Evolutionary conservation across 2,329 filamentous ascomycete genomes (phyloP), one percentile per base, ranked within the genome.

Genomic region (Pyrenochaeta sp.): DNA sequence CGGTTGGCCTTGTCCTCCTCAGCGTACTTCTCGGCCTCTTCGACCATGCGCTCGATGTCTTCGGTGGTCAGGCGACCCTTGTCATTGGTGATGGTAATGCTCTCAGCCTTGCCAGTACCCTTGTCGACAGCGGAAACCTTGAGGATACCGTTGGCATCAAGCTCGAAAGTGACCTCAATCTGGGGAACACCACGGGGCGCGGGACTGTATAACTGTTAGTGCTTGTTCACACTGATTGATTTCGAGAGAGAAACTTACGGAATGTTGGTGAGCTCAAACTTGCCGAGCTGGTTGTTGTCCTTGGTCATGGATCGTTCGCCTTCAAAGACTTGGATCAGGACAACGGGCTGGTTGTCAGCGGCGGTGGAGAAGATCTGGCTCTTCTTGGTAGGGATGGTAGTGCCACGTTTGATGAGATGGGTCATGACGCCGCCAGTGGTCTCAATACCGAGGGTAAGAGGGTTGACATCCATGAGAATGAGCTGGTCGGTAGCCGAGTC

Each of bases 1-100:
- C 92, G 92, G 74, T 91, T 96, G 61, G 93, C 93, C 88, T 98
- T 98, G 85, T 99, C 95, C 82, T 98, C 95, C 80, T 99, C 95
- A 75, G 95, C 95, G 78, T 93, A 98, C 83, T 97, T 91, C 87
- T 98, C 95, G 58, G 95, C 95, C 82, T 99, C 95, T 68, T 90
- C 88, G 63, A 99, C 92, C 95, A 99, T 99, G 79, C 95, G 95
- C 80, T 98, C 94, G 70, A 99, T 99, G 80, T 99, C 95, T 69
- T 99, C 95, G 74, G 90, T 90, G 71, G 90, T 92, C 46, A 99
- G 89, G 78, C 95, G 94, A 67, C 95, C 95, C 89, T 98, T 98
- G 83, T 99, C 95, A 83, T 99, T 98, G 82, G 90, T 98, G 77
- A 99, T 99, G 70, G 95, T 98, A 79, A 99, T 98, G 61, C 90